Conservation (phyloP, 2,329 filamentous ascomycete genomes). For the Ophiostoma perfectum region DNA sequence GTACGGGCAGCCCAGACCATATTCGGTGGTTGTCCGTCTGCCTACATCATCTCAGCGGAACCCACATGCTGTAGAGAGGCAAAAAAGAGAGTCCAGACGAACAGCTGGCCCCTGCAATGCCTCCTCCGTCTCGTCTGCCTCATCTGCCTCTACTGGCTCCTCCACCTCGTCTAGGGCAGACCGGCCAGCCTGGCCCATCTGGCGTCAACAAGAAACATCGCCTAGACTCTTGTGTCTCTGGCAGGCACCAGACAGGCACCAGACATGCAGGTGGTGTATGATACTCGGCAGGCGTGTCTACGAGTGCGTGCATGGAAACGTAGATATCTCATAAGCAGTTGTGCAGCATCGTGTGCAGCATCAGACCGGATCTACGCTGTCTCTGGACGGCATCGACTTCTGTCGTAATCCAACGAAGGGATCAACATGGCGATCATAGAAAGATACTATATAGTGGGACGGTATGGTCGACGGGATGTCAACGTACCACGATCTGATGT, state of each 20-base stretch:
- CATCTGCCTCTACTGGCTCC: neutral
- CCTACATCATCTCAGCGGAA: neutral
- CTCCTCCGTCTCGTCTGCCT: neutral
- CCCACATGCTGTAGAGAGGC: neutral
- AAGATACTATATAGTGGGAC: neutral
- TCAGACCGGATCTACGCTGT: too few relatives aligned
- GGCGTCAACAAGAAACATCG: neutral
- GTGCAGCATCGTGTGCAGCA: too few relatives aligned
- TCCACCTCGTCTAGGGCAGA: too few relatives aligned
- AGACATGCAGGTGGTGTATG: neutral
- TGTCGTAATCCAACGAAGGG: too few relatives aligned
- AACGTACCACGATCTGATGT: conserved; percentile 1
- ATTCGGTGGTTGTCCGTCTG: neutral
- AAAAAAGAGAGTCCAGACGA: neutral
- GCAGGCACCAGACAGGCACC: too few relatives aligned
- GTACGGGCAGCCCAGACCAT: neutral
- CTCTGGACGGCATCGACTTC: too few relatives aligned
- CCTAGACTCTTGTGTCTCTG: neutral
- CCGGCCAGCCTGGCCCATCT: neutral
- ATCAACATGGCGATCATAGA: neutral
- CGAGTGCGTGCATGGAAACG: too few relatives aligned
- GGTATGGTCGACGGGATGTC: neutral
- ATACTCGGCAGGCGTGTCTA: neutral
- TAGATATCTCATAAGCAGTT: too few relatives aligned
- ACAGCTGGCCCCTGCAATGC: neutral